Conservation (phyloP, 2,329 filamentous ascomycete species). For the Metarhizium robertsii region DNA sequence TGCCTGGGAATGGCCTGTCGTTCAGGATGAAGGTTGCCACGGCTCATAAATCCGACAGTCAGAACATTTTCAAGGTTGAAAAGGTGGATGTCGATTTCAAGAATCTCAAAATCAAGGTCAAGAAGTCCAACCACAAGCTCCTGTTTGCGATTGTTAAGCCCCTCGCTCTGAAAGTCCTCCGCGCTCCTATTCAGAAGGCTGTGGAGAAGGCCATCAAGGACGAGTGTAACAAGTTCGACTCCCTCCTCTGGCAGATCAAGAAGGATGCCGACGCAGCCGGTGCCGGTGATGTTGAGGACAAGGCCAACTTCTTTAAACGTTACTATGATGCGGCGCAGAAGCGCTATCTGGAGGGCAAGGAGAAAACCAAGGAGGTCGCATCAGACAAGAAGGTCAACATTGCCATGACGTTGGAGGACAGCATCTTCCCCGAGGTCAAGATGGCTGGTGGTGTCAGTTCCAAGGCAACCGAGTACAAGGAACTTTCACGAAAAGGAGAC, state of each 20-base stretch:
- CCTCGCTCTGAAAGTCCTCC: constrained; percentile 72
- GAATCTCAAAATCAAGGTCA: constrained; percentile 77
- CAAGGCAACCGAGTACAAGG: constrained; percentile 90
- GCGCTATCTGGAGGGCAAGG: constrained; percentile 63
- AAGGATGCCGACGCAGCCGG: constrained; percentile 67
- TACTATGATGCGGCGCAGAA: constrained; percentile 71
- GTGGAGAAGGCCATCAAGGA: constrained; percentile 85
- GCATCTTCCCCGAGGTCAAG: constrained; percentile 77
- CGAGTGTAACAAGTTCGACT: constrained; percentile 66
- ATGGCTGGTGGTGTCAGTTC: constrained; percentile 76
- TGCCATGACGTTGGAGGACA: constrained; percentile 62
- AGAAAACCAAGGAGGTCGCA: constrained; percentile 56
- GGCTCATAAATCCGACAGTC: constrained; percentile 62
- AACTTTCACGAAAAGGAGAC: constrained; percentile 79
- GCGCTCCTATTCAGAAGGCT: constrained; percentile 76
- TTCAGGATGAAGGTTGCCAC: constrained; percentile 88
- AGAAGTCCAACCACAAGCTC: constrained; percentile 91
- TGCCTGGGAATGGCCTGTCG: constrained; percentile 79
- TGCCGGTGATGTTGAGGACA: constrained; percentile 59
- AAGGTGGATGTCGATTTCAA: constrained; percentile 77
- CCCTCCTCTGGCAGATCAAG: constrained; percentile 66
- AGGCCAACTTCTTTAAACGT: constrained; percentile 76
- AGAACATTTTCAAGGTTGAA: constrained; percentile 91
- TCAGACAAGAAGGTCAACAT: constrained; percentile 59
- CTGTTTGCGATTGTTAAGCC: constrained; percentile 84